Conservation (phyloP, 495 filamentous ascomycete species). For the Neurospora sublineolata region DNA sequence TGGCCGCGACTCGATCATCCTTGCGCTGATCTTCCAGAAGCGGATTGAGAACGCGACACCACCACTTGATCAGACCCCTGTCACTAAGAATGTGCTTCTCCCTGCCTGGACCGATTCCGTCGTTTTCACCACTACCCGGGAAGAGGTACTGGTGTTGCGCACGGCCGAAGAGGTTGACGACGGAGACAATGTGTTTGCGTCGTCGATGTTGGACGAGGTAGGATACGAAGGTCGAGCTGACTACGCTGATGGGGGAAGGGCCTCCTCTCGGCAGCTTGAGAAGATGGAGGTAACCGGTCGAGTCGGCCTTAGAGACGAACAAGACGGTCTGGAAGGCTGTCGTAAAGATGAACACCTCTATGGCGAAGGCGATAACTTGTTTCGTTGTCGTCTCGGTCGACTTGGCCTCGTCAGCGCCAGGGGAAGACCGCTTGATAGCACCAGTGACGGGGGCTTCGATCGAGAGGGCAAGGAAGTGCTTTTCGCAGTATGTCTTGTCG, state of each 20-base stretch:
- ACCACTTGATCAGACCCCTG: slow-evolving; percentile 82
- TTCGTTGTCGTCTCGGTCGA: background rate
- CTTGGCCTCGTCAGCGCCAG: slow-evolving; percentile 19
- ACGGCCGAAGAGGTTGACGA: slow-evolving; percentile 85
- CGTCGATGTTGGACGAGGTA: slow-evolving; percentile 58
- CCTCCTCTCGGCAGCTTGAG: slow-evolving; percentile 47
- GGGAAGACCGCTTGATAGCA: slow-evolving; percentile 15
- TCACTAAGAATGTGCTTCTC: slow-evolving; percentile 90
- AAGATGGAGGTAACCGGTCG: slow-evolving; percentile 72
- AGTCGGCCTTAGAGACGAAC: slow-evolving; percentile 96
- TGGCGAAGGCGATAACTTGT: slow-evolving; percentile 34
- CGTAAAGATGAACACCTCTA: slow-evolving; percentile 57
- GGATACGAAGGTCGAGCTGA: slow-evolving; percentile 63
- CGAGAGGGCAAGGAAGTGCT: slow-evolving; percentile 71
- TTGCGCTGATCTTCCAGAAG: slow-evolving; percentile 39
- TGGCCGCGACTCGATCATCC: slow-evolving; percentile 21
- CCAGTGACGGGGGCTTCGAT: slow-evolving; percentile 27
- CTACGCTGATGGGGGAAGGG: slow-evolving; percentile 59
- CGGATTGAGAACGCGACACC: slow-evolving; percentile 78
- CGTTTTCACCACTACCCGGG: slow-evolving; percentile 77
- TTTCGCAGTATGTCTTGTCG: slow-evolving; percentile 74
- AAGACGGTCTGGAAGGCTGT: slow-evolving; percentile 71
- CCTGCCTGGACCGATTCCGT: slow-evolving; percentile 14
- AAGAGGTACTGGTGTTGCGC: slow-evolving; percentile 93
- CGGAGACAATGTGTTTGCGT: slow-evolving; percentile 55